These are phyloP conservation scores for Hebeloma cylindrosporum DNA, from an alignment of 768 basidiomycete genomes.

Conservation along the genomic window DNA sequence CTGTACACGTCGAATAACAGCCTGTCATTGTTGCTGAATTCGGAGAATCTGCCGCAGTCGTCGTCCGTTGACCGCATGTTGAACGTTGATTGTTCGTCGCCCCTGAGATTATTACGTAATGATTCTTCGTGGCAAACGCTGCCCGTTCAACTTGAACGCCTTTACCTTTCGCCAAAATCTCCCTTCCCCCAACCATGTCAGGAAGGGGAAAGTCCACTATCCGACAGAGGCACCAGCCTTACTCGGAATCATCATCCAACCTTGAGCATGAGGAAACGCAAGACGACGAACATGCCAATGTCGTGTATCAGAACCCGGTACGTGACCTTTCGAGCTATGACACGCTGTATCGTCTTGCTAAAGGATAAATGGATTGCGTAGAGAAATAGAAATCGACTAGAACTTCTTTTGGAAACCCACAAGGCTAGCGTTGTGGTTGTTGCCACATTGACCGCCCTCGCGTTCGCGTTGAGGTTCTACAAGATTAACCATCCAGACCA, in stretches of 20 bases:
- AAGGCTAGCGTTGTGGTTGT: slow-evolving; percentile 65
- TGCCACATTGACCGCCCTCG: slow-evolving; percentile 63
- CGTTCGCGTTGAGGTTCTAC: slow-evolving; percentile 87
- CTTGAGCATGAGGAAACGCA: slow-evolving; percentile 34
- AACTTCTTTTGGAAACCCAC: slow-evolving; percentile 61
- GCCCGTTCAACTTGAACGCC: background rate
- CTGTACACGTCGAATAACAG: background rate
- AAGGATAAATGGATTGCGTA: slow-evolving; percentile 15
- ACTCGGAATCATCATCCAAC: slow-evolving; percentile 20
- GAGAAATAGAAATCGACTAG: slow-evolving; percentile 60
- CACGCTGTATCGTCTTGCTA: slow-evolving; percentile 1
- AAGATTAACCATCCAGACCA: slow-evolving; percentile 94
- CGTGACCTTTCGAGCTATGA: slow-evolving; percentile 18
- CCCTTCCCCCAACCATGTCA: slow-evolving; percentile 28
- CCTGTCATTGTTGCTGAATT: no score
- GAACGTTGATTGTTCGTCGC: slow-evolving; percentile 1
- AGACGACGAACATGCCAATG: slow-evolving; percentile 54
- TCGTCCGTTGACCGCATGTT: no score
- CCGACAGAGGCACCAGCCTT: slow-evolving; percentile 20
- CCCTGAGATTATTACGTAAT: slow-evolving; percentile 7
- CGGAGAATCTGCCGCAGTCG: no score
- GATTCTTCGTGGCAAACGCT: slow-evolving; percentile 11
- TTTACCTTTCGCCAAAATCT: background rate
- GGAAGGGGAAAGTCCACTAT: slow-evolving; percentile 28
- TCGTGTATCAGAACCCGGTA: slow-evolving; percentile 51